Evolutionary conservation across 768 basidiomycete genomes (phyloP), one percentile per base, ranked within the genome.

Genomic region (Serendipita vermifera): DNA sequence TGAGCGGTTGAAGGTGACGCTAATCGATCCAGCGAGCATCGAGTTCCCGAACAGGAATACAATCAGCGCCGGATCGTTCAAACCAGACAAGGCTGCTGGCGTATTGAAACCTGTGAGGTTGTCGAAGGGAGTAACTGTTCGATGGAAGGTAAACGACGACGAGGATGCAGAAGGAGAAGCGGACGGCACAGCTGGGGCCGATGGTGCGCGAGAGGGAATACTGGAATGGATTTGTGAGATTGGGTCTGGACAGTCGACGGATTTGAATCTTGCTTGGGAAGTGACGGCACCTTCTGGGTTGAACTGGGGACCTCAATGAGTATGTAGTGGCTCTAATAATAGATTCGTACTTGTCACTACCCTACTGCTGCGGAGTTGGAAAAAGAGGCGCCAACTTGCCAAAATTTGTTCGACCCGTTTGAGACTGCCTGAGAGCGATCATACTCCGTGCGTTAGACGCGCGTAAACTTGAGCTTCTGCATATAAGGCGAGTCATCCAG

Each of bases 191-290:
- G 22, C 39, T n/a, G 43, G 24, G 11, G 11, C 20, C 24, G 54
- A 57, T 20, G 57, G 35, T n/a, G 61, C 35, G 11, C 39, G 43
- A 17, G 58, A 79, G 40, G 81, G 81, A 1, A 70, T 70, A 57
- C 76, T 76, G 61, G 77, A 79, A 64, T 82, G 79, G 79, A 68
- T 66, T 57, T 70, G 73, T 65, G 70, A 65, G 24, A 65, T 80
- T 29, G 71, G 66, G 5, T 70, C 69, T 14, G 75, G 73, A 13
- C 68, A 67, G 55, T 73, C 72, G 61, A 65, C 76, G 15, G 64
- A 64, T 9, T 60, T 82, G 15, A 69, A 74, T 54, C 70, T 76
- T 1, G 68, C 74, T 58, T 82, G 78, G 75, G 79, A 80, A 57
- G 69, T 79, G 43, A 76, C 72, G 61, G 72, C 69, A 0, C 72